Conservation (phyloP, 1,284 basidiomycete genomes). For the Apiotrichum sp. region DNA sequence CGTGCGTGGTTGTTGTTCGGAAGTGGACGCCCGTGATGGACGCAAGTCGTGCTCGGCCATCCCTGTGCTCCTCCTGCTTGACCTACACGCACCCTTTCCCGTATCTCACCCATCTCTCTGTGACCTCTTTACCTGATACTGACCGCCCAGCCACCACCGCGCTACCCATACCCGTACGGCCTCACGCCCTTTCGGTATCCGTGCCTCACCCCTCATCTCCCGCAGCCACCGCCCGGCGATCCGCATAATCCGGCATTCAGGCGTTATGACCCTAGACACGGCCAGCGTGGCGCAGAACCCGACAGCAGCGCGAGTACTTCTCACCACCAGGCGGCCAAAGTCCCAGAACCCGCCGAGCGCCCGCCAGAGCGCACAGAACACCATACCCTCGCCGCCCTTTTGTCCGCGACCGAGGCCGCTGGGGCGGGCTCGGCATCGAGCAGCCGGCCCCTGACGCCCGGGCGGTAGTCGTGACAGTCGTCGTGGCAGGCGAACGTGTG, state of each 20-base stretch:
- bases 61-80: no score
- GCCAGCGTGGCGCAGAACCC: no score
- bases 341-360: background rate
- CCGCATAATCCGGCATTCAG: slow-evolving; percentile 24
- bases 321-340: no score
- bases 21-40: background rate
- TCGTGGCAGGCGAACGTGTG: no score
- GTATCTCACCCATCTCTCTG: no score
- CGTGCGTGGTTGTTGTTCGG: no score
- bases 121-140: background rate
- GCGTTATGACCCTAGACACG: slow-evolving; percentile 23
- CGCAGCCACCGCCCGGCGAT: slow-evolving; percentile 30
- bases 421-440: background rate
- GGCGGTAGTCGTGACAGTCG: no score
- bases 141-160: background rate
- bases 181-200: slow-evolving; percentile 34
- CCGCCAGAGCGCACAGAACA: background rate
- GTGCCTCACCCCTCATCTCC: slow-evolving; percentile 23
- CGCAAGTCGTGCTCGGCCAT: no score
- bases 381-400: background rate
- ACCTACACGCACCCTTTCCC: no score
- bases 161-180: slow-evolving; percentile 29
- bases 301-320: no score
- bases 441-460: no score
- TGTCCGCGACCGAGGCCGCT: background rate